Evolutionary conservation across 208 protist species (phyloP), one percentile per base, ranked within the genome.

Genomic region (Acanthamoeba triangularis): DNA sequence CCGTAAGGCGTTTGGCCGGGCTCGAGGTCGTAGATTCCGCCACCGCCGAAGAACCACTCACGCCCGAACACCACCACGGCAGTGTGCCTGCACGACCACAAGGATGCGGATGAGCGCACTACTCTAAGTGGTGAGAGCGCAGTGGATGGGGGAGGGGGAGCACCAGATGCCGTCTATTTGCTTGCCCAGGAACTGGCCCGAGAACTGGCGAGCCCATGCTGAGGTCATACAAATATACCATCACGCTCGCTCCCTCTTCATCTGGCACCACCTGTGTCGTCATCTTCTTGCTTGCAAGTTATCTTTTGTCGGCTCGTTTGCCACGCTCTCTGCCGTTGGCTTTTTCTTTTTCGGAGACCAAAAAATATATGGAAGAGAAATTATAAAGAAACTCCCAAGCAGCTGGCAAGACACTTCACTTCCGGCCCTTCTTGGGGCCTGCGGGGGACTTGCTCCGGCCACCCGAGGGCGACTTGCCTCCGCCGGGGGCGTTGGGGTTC

Each of bases 151-250:
- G 49, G 47, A 80, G 72, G 72, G 33, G 56, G 23, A n/a, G 28
- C 11, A 93, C 91, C 91, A 94, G 74, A 94, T 94, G 91, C 91
- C 91, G 37, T 94, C 91, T 18, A 94, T 85, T 25, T 85, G 91
- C 72, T 85, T 94, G 63, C 91, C 91, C 10, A 94, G 69, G 69
- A 94, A 94, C 54, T 94, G 91, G 18, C 23, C 30, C 30, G 91
- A 94, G 47, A 94, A 85, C 91, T 94, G 91, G 5, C 91, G 67
- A 52, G 91, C 91, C 91, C 37, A 61, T 67, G 63, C 69, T 85
- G 41, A 94, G 91, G 69, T 94, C 91, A 30, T 94, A 94, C 0
- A 94, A 69, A n/a, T 94, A 85, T 13, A 94, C 91, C 41, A 35
- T 65, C 25, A 94, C 91, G 37, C 18, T 87, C 23, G 78, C 35